Conservation (phyloP, 495 filamentous ascomycete species). For the Penicillium flavigenum region DNA sequence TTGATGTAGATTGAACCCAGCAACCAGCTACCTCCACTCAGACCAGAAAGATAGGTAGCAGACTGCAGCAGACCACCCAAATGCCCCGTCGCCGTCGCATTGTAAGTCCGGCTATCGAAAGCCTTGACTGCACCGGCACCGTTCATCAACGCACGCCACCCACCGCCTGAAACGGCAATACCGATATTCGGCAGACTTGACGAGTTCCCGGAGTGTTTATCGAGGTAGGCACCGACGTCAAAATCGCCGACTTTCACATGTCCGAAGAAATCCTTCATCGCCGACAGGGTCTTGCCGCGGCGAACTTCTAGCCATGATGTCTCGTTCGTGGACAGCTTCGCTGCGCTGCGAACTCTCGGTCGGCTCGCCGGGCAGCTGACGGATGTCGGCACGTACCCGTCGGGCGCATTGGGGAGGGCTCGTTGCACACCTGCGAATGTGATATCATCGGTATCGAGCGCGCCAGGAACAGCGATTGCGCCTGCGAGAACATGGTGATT, state of each 20-base stretch:
- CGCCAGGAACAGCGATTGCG: conserved; percentile 20
- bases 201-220: conserved; percentile 51
- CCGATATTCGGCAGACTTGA: conserved; percentile 63
- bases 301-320: conserved; percentile 61
- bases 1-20: conserved; percentile 83
- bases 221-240: conserved; percentile 70
- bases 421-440: conserved; percentile 21
- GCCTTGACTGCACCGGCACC: conserved; percentile 86
- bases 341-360: conserved; percentile 56
- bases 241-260: conserved; percentile 73
- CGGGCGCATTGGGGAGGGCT: conserved; percentile 48
- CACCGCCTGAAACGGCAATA: conserved; percentile 61
- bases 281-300: conserved; percentile 54
- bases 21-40: conserved; percentile 88
- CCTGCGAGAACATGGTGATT: conserved; percentile 13
- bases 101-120: conserved; percentile 73
- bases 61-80: conserved; percentile 85
- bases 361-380: conserved; percentile 44
- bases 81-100: conserved; percentile 63
- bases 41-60: conserved; percentile 77
- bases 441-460: conserved; percentile 13
- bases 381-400: conserved; percentile 45
- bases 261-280: conserved; percentile 71
- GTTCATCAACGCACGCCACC: conserved; percentile 84
- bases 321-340: conserved; percentile 63